Base-by-base conservation (phyloP, 495 filamentous ascomycete species). In the Paragyromitra xinjiangensis region DNA sequence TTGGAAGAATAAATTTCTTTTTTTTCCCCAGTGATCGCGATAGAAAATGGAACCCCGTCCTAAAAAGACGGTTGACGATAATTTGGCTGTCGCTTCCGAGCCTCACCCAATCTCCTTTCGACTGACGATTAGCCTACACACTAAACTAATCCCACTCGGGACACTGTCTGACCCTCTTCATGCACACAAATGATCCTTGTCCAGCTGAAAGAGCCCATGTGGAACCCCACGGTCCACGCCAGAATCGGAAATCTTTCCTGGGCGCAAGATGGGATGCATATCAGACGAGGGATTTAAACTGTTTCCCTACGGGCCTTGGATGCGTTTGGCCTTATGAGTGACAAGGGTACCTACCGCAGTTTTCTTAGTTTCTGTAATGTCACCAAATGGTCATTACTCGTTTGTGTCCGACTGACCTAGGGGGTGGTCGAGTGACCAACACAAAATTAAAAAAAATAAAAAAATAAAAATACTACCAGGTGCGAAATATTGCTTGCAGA, bases 201-300 rank as follows among this genome's bases (percentile, higher is more conserved):
- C 50, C 74, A 77, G 74, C 74, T 77, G 74, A 77, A 77, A 73
- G 56, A 62, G 51, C 74, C 74, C 68, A 50, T 64, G 74, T 77
- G 74, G 26, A 50, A 77, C 74, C 74, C 73, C 74, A 72, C 40
- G 48, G 45, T 71, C 48, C 42, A 29, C 61, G 37, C 74, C 74
- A 77, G 74, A 77, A 77, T 77, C 74, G 74, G 74, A 77, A 66
- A 77, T 58, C 61, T 73, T 77, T 44, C 69, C 24, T 77, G 59
- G 61, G 69, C 34, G 69, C 69, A 77, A 34, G 74, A 77, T 77
- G 74, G 59, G 51, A 73, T 73, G 74, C 74, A 77, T 77, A 73
- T 44, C 37, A 65, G 74, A 73, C 74, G 74, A 77, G 74, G 74
- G 74, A 77, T 77, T 77, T 77, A 77, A 77, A 77, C 74, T 73